Evolutionary conservation across 768 basidiomycete species (phyloP), one percentile per base, ranked within the genome.

Genomic region (Naganishia antarctica): DNA sequence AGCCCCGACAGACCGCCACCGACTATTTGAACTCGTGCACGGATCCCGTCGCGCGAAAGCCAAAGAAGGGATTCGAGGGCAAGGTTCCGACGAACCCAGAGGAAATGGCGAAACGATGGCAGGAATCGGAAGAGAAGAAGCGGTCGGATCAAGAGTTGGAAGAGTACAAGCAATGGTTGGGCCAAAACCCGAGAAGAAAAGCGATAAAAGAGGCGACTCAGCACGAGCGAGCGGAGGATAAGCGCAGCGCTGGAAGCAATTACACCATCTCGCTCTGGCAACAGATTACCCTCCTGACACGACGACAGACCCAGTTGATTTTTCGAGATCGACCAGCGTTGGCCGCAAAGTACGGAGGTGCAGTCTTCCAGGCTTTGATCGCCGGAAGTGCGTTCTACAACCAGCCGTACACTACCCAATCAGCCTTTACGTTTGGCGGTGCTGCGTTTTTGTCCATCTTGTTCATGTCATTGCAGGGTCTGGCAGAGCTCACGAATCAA

Each of bases 371-470:
- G 40, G 63, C 85, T 18, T 70, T 89, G 47, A 82, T 89, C 46
- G 80, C 88, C 67, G 90, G 90, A 40, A 85, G 82, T 11, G 84
- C 86, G 7, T 94, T 84, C 80, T 84, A 86, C 71, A 84, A 87
- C 53, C 82, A 87, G 58, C 88, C 89, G 0, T 70, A 82, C 13
- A 86, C 87, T 0, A 84, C 91, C 4, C 81, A 83, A 45, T 91
- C 91, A 29, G 89, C 87, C 0, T 96, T 96, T 79, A 91, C 90
- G n/a, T 84, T 90, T 66, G 90, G 89, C 46, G 82, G 88, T 77
- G 84, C 90, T 29, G 83, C 93, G 57, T 91, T 92, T 74, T 73
- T 81, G 60, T 77, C 77, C 64, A 74, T 79, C 44, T 63, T 76
- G 31, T 77, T 76, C 68, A 76, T 66, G 65, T 79, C 80, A 23